Evolutionary conservation across 345 rosid genomes (phyloP).

Genomic region (Aquilaria sinensis): DNA sequence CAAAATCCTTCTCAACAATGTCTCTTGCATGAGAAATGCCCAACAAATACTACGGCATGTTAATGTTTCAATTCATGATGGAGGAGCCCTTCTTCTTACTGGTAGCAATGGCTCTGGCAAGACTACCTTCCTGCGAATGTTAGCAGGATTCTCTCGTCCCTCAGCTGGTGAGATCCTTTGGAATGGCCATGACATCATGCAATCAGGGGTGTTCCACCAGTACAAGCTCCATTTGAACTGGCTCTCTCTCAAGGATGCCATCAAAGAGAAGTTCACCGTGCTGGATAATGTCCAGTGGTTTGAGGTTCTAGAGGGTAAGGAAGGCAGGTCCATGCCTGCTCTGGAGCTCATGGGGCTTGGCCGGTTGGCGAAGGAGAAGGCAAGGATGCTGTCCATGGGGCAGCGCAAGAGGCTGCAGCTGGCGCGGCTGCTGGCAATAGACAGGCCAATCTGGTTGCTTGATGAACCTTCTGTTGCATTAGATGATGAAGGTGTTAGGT

Average conservation of each 20-base stretch:
- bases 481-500: constrained; percentile 71
- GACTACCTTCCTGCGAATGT: constrained; percentile 73
- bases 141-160: constrained; percentile 81
- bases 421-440: constrained; percentile 75
- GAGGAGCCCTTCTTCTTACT: constrained; percentile 73
- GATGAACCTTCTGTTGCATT: constrained; percentile 89
- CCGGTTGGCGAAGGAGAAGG: constrained; percentile 64
- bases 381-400: constrained; percentile 89
- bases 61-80: constrained; percentile 69
- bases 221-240: constrained; percentile 91
- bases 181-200: constrained; percentile 77
- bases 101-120: constrained; percentile 85
- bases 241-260: constrained; percentile 79
- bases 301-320: constrained; percentile 69
- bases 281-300: constrained; percentile 85
- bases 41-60: constrained; percentile 74
- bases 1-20: constrained; percentile 70
- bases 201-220: constrained; percentile 79
- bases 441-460: constrained; percentile 83
- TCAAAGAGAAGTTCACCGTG: constrained; percentile 60
- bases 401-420: constrained; percentile 86
- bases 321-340: constrained; percentile 72
- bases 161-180: constrained; percentile 87
- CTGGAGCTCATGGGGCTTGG: constrained; percentile 88
- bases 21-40: constrained; percentile 94